Percentiles rank a stretch among this genome's conserved stretches.
Evolutionary conservation across 108 stramenopile genomes (phyloP).

Genomic region (Heterococcus sp.): DNA sequence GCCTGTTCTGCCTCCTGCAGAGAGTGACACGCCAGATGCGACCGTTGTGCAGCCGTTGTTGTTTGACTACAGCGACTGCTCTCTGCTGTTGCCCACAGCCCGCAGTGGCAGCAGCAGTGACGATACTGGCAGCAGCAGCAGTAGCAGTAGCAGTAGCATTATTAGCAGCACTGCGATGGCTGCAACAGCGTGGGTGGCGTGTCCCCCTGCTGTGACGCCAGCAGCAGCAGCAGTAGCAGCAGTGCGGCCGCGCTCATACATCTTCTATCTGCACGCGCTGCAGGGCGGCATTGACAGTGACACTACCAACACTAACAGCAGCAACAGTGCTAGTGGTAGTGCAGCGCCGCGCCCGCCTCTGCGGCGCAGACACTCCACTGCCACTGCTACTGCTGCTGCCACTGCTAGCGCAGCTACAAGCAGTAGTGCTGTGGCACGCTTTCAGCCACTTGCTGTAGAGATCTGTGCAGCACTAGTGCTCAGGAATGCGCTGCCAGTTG

Average conservation of each 20-base stretch:
- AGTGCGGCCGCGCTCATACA: too few relatives aligned
- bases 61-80: not conserved
- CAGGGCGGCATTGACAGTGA: too few relatives aligned
- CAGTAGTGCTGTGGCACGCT: not conserved
- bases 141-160: not conserved
- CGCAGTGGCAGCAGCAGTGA: not conserved
- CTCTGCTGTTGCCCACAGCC: not conserved
- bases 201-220: too few relatives aligned
- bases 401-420: not conserved
- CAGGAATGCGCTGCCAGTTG: slow-evolving; percentile 27
- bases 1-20: not conserved
- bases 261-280: too few relatives aligned
- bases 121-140: not conserved
- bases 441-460: not conserved
- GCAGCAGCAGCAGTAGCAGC: too few relatives aligned
- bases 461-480: slow-evolving; percentile 4
- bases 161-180: not conserved
- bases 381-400: not conserved
- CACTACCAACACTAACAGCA: too few relatives aligned
- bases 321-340: too few relatives aligned
- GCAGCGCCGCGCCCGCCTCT: too few relatives aligned
- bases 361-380: not conserved
- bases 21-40: not conserved
- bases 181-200: not conserved
- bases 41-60: not conserved